These are phyloP conservation scores for Lentinula aciculospora DNA, from an alignment of 768 basidiomycete species.

Conservation along the genomic window DNA sequence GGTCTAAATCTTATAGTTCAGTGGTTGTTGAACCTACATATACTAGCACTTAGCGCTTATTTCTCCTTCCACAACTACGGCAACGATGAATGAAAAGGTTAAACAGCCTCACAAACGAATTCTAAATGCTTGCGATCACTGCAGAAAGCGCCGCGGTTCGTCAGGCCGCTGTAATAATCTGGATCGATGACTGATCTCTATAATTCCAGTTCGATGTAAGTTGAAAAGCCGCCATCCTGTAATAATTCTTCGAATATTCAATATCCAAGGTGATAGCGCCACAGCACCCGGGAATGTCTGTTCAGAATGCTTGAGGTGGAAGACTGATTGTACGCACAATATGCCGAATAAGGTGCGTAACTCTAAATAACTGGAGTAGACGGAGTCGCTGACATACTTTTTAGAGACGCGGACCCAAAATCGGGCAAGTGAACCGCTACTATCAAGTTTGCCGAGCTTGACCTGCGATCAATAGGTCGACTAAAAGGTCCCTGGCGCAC, in stretches of 20 bases:
- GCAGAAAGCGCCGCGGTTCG: conserved; percentile 53
- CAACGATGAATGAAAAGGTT: too few species aligned
- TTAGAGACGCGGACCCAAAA: conserved; percentile 7
- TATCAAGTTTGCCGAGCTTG: neutral
- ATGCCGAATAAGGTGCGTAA: neutral
- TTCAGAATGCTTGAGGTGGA: conserved; percentile 34
- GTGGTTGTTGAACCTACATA: too few species aligned
- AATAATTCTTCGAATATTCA: neutral
- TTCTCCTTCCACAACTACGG: too few species aligned
- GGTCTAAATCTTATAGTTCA: too few species aligned
- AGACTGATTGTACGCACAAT: conserved; percentile 9
- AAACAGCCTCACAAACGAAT: conserved; percentile 20
- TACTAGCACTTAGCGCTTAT: too few species aligned
- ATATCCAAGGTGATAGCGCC: conserved; percentile 33
- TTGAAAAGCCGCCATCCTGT: neutral
- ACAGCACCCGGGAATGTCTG: conserved; percentile 32
- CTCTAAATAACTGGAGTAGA: neutral
- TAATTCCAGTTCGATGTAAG: conserved; percentile 42
- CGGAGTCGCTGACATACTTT: neutral
- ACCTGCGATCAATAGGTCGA: neutral
- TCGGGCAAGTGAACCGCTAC: neutral
- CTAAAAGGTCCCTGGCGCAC: neutral
- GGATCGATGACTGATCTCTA: neutral
- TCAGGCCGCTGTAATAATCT: neutral
- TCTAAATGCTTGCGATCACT: conserved; percentile 56